phyloP scores from a whole-genome alignment of 2,329 filamentous ascomycete species.

The Fusarium sp. region DNA sequence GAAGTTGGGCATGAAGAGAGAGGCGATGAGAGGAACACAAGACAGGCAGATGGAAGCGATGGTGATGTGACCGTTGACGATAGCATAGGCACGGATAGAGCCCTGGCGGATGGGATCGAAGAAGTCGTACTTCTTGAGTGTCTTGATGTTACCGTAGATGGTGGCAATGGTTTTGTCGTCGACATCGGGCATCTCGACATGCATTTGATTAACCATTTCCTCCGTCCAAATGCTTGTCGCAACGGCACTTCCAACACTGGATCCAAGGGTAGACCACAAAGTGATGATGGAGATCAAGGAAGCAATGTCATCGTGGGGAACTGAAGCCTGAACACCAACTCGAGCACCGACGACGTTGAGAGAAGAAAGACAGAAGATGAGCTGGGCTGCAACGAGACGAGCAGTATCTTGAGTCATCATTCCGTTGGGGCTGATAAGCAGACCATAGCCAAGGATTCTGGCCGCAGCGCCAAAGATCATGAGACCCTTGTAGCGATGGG shows the following conservation, averaged over 20 bases:
- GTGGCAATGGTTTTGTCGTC: constrained; percentile 40
- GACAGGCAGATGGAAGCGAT: constrained; percentile 50
- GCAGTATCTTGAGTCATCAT: constrained; percentile 52
- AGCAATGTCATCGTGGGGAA: constrained; percentile 58
- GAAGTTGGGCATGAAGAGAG: constrained; percentile 58
- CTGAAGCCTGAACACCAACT: constrained; percentile 56
- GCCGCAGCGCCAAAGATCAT: constrained; percentile 54
- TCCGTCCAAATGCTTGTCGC: constrained; percentile 55
- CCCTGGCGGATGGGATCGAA: constrained; percentile 53
- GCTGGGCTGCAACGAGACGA: constrained; percentile 51
- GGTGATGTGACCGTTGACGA: constrained; percentile 52
- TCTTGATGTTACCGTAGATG: constrained; percentile 54
- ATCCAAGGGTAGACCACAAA: constrained; percentile 56
- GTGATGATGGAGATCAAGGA: constrained; percentile 54
- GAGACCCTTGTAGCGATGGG: constrained; percentile 58
- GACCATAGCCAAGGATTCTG: constrained; percentile 54
- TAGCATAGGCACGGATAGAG: constrained; percentile 53
- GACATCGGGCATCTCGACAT: constrained; percentile 47
- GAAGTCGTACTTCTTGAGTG: constrained; percentile 50
- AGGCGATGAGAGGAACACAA: constrained; percentile 50
- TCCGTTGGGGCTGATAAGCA: constrained; percentile 49
- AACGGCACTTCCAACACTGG: constrained; percentile 55
- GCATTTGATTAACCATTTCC: constrained; percentile 53
- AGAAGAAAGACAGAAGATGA: constrained; percentile 54
- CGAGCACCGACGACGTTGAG: constrained; percentile 56